Conservation (phyloP, 1,284 basidiomycete species). For the Rugosomyces carneus region DNA sequence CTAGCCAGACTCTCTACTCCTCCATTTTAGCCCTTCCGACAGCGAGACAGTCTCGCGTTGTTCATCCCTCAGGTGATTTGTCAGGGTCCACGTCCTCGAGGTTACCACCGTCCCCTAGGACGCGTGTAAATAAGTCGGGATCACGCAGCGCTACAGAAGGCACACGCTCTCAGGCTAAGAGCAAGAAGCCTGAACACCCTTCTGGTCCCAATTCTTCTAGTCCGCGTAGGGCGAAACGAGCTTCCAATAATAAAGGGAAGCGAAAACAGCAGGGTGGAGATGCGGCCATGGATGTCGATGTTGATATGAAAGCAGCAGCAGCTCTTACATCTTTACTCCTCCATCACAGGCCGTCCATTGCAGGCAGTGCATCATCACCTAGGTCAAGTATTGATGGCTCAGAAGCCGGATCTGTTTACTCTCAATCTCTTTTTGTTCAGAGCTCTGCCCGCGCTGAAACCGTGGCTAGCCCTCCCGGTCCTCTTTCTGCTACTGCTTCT, state of each 20-base stretch:
- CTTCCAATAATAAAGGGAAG: constrained; percentile 44
- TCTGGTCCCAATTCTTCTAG: constrained; percentile 26
- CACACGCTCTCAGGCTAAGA: constrained; percentile 38
- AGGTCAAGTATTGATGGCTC: constrained; percentile 64
- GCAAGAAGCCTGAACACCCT: constrained; percentile 25
- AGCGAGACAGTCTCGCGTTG: constrained; percentile 64
- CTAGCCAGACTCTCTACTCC: constrained; percentile 56
- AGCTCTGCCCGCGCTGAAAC: constrained; percentile 44
- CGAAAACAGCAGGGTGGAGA: constrained; percentile 31
- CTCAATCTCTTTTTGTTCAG: constrained; percentile 56
- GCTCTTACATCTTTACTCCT: constrained; percentile 67
- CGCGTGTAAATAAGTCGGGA: constrained; percentile 29
- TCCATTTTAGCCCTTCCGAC: constrained; percentile 72
- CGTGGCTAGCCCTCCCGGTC: constrained; percentile 21
- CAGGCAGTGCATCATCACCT: constrained; percentile 54
- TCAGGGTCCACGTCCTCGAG: constrained; percentile 51
- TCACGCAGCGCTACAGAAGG: constrained; percentile 39
- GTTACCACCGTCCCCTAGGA: constrained; percentile 34
- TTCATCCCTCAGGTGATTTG: constrained; percentile 64
- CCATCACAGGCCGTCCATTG: constrained; percentile 53
- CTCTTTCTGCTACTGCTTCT: constrained; percentile 16
- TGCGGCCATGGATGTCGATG: constrained; percentile 37
- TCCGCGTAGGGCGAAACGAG: constrained; percentile 33
- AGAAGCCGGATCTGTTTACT: constrained; percentile 48
- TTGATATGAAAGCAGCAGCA: constrained; percentile 75